Conservation (phyloP, 108 stramenopile species). For the Stephanodiscus triporus region DNA sequence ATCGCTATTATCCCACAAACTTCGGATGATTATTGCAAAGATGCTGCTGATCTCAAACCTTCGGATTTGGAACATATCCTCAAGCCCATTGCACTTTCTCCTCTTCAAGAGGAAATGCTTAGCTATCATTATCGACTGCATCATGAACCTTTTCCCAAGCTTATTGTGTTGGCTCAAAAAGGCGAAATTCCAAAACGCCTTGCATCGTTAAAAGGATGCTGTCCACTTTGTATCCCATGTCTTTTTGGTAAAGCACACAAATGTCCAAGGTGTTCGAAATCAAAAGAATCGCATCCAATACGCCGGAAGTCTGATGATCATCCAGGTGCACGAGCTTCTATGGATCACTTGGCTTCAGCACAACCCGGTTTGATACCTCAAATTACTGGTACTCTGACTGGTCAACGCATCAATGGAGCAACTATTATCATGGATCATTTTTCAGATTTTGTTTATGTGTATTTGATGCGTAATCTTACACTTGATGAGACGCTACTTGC, state of each 20-base stretch:
- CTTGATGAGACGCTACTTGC: conserved; percentile 24
- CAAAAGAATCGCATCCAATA: conserved; percentile 4
- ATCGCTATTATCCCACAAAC: conserved; percentile 15
- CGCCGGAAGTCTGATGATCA: neutral
- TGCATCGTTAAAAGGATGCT: neutral
- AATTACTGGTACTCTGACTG: conserved; percentile 16
- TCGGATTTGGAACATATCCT: conserved; percentile 2
- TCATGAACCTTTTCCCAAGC: conserved; percentile 22
- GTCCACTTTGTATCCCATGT: conserved; percentile 27
- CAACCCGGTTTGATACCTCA: conserved; percentile 39
- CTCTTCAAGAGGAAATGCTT: conserved; percentile 29
- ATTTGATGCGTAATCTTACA: conserved; percentile 19
- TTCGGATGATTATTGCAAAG: neutral
- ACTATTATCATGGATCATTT: conserved; percentile 56
- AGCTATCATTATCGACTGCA: conserved; percentile 24
- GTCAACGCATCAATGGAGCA: conserved; percentile 36
- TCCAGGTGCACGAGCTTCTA: conserved; percentile 47
- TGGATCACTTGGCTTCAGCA: conserved; percentile 44
- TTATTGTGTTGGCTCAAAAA: conserved; percentile 11
- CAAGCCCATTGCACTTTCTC: conserved; percentile 14
- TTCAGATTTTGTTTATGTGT: conserved; percentile 7
- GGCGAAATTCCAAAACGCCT: conserved; percentile 19
- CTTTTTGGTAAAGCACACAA: conserved; percentile 23
- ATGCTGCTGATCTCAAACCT: conserved; percentile 1
- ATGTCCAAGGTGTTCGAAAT: conserved; percentile 15